phyloP scores from a whole-genome alignment of 352 stramenopile species.

The Globisporangium canariense region DNA sequence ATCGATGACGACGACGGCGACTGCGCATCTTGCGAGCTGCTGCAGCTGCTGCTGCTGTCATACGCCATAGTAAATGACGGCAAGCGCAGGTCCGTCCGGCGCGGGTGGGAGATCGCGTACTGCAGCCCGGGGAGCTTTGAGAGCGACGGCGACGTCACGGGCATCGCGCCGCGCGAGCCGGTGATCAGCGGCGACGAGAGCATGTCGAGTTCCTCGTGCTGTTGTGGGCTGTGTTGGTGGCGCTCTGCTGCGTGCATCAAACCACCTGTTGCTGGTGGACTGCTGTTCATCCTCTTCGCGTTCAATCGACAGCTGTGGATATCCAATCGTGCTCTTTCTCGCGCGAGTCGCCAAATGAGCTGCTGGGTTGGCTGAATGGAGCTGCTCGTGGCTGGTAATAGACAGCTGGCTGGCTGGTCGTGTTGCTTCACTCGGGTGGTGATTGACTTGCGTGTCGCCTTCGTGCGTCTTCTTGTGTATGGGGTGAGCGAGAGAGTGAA shows the following conservation, averaged over 20 bases:
- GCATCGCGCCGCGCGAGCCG: constrained; percentile 22
- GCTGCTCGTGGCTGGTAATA: background rate
- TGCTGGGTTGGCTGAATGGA: background rate
- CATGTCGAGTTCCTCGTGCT: constrained; percentile 8
- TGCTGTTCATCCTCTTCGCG: constrained; percentile 11
- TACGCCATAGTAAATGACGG: constrained; percentile 34
- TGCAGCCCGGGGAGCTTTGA: constrained; percentile 62
- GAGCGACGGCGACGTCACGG: constrained; percentile 37
- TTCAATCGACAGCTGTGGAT: constrained; percentile 1
- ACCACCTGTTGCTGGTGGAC: constrained; percentile 1
- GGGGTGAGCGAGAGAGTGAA: background rate
- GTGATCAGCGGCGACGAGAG: constrained; percentile 40
- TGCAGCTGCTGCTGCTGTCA: constrained; percentile 12
- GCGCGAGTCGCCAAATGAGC: background rate
- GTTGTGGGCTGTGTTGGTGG: background rate
- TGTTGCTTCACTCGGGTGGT: background rate
- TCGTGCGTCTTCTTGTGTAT: background rate
- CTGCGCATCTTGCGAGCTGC: background rate
- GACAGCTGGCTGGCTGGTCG: background rate
- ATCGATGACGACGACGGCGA: background rate
- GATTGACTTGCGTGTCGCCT: background rate
- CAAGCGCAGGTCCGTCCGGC: constrained; percentile 38
- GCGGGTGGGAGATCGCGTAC: constrained; percentile 56
- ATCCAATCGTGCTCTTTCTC: constrained; percentile 3
- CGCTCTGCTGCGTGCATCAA: constrained; percentile 4